These are phyloP conservation scores for Trichoderma lentiforme DNA, from an alignment of 2,329 filamentous ascomycete genomes.

Conservation along the genomic window DNA sequence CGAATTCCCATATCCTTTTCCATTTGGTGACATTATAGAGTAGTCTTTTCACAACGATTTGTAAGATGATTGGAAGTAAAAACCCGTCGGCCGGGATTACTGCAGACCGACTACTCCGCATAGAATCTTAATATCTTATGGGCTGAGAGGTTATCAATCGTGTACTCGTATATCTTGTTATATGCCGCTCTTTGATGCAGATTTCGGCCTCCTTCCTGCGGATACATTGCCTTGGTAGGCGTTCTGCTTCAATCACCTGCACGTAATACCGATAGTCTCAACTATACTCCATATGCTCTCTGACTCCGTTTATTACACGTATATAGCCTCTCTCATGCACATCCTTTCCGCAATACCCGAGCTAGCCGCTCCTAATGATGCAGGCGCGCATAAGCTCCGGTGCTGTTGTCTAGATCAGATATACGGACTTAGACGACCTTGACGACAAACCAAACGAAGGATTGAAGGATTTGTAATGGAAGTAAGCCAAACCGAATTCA, in stretches of 20 bases:
- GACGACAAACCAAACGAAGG: background rate
- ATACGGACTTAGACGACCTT: background rate
- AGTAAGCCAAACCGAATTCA: background rate
- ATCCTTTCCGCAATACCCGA: background rate
- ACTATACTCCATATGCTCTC: too few species aligned
- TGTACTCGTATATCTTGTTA: background rate
- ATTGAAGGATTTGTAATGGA: background rate
- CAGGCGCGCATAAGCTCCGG: background rate
- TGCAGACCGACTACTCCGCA: background rate
- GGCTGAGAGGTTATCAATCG: background rate
- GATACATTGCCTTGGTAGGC: too few species aligned
- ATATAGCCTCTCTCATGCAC: background rate
- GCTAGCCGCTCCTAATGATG: background rate
- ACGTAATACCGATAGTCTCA: background rate
- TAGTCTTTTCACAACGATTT: background rate
- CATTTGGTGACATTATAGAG: background rate
- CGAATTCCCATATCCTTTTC: background rate
- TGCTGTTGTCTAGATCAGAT: background rate
- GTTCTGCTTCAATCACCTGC: too few species aligned
- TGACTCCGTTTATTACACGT: background rate
- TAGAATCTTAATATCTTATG: background rate
- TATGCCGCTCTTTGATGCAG: background rate
- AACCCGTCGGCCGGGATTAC: background rate
- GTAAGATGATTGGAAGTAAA: background rate
- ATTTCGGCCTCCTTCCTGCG: background rate